phyloP scores from a whole-genome alignment of 306 rosid genomes.

The Dalbergia oliveri region DNA sequence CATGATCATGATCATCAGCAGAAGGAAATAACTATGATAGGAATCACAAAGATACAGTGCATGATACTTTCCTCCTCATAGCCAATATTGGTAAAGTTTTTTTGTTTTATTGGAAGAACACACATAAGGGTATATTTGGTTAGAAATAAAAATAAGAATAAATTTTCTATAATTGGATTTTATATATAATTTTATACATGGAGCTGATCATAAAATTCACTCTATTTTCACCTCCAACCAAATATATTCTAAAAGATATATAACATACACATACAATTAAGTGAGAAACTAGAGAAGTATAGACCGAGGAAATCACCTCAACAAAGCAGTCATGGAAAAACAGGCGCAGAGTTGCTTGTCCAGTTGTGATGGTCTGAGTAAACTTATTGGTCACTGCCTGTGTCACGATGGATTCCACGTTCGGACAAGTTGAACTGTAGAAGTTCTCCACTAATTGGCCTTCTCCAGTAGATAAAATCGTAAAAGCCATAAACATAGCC shows the following conservation, averaged over 20 bases:
- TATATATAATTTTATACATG: too few relatives aligned
- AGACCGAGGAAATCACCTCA: constrained; percentile 55
- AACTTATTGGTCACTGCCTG: constrained; percentile 73
- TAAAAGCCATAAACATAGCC: constrained; percentile 41
- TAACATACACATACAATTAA: neutral
- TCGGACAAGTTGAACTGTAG: constrained; percentile 69
- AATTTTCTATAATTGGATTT: too few relatives aligned
- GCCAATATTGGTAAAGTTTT: too few relatives aligned
- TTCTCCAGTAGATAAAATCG: constrained; percentile 41
- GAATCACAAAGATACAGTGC: neutral
- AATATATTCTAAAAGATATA: neutral
- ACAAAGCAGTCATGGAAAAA: constrained; percentile 91
- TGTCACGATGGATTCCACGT: constrained; percentile 67
- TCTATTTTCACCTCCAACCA: too few relatives aligned
- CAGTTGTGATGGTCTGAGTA: constrained; percentile 59
- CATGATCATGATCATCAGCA: neutral
- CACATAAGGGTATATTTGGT: neutral
- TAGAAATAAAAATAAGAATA: too few relatives aligned
- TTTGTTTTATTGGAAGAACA: neutral
- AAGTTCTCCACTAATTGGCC: constrained; percentile 66
- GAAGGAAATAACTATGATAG: neutral
- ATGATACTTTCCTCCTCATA: neutral
- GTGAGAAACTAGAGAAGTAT: neutral
- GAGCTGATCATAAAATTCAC: too few relatives aligned
- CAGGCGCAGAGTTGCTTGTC: constrained; percentile 79